Conservation (phyloP, 345 rosid species). For the Hirschfeldia incana region DNA sequence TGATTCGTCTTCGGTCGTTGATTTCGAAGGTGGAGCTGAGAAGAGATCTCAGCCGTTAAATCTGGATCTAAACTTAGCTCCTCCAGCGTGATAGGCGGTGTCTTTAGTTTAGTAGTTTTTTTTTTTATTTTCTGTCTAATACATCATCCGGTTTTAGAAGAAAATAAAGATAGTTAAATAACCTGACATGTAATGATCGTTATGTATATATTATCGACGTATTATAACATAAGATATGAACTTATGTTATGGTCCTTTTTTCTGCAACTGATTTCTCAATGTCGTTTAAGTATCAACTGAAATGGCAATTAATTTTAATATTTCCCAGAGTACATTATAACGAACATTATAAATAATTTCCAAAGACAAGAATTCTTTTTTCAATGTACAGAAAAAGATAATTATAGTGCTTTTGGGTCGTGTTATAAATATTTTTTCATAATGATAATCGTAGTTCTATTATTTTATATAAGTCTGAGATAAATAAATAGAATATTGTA, state of each 20-base stretch:
- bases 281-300: neutral
- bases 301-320: neutral
- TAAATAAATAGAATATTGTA: neutral
- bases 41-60: slow-evolving; percentile 37
- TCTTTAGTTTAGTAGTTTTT: neutral
- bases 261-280: too few species aligned
- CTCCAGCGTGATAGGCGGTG: slow-evolving; percentile 52
- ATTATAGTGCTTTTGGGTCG: too few species aligned
- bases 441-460: too few species aligned
- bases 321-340: neutral
- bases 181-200: slow-evolving; percentile 35
- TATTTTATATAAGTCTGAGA: neutral
- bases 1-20: slow-evolving; percentile 60
- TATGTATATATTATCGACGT: slow-evolving; percentile 15
- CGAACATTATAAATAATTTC: neutral
- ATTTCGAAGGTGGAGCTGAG: slow-evolving; percentile 40
- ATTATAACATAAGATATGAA: slow-evolving; percentile 2
- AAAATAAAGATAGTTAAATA: neutral
- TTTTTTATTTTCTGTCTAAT: neutral
- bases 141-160: neutral
- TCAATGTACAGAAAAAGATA: too few species aligned
- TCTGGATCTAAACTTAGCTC: slow-evolving; percentile 68
- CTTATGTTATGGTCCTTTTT: neutral
- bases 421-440: too few species aligned
- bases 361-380: too few species aligned